A percentile compares a stretch with the other conserved stretches of the same genome.
phyloP scores from a whole-genome alignment of 257 asterid genomes.

The Solanum ahanhuiri region DNA sequence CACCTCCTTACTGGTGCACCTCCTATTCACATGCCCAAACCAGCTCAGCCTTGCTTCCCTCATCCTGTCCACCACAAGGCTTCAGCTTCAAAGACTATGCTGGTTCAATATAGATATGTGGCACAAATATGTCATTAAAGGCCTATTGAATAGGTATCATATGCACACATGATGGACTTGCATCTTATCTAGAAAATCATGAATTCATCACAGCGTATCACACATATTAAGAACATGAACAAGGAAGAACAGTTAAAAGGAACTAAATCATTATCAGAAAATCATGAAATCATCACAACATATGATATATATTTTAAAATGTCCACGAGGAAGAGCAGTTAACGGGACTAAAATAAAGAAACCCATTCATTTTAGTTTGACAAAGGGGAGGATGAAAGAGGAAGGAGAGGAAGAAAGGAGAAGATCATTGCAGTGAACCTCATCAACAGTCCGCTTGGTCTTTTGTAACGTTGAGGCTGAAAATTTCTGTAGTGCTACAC shows the following conservation, averaged over 20 bases:
- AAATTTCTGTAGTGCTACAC: slow-evolving; percentile 93
- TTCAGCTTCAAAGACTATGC: background rate
- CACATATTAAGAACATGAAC: background rate
- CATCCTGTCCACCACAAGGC: background rate
- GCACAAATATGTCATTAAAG: background rate
- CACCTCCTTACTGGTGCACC: background rate
- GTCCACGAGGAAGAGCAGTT: background rate
- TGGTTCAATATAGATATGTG: background rate
- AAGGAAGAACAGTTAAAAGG: background rate
- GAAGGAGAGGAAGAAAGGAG: background rate
- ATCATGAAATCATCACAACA: background rate
- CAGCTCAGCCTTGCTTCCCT: background rate
- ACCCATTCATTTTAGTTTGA: background rate
- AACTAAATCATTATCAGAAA: background rate
- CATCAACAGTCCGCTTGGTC: slow-evolving; percentile 81
- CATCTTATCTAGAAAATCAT: background rate
- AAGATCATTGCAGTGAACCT: slow-evolving; percentile 36
- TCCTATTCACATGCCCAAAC: background rate
- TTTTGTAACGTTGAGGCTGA: slow-evolving; percentile 95
- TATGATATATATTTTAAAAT: background rate
- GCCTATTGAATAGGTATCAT: background rate
- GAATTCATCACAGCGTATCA: background rate
- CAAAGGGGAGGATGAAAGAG: background rate
- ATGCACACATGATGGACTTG: background rate
- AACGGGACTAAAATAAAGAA: background rate